phyloP scores from a whole-genome alignment of 2,329 filamentous ascomycete species.

The Neurospora sp. region DNA sequence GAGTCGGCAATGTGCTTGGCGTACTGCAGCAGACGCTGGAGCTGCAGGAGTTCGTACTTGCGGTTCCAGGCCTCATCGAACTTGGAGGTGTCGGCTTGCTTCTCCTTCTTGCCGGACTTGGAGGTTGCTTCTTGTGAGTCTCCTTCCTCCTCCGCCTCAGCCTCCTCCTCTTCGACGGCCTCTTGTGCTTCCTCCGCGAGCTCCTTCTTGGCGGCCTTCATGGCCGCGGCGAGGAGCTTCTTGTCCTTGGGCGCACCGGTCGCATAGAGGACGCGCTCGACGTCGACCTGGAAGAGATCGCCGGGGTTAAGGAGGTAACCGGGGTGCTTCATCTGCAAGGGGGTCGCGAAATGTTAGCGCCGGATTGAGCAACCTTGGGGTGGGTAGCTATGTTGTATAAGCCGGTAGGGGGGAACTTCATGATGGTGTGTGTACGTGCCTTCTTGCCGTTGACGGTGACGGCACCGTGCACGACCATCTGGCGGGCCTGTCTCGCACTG shows the following conservation, averaged over 20 bases:
- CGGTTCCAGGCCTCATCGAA: constrained; percentile 21
- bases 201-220: constrained; percentile 10
- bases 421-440: constrained; percentile 37
- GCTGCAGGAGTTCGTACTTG: constrained; percentile 26
- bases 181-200: constrained; percentile 14
- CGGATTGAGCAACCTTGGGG: not conserved
- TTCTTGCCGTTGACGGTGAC: constrained; percentile 96
- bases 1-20: constrained; percentile 19
- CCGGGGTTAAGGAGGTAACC: constrained; percentile 93
- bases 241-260: constrained; percentile 63
- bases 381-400: not conserved
- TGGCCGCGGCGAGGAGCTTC: not conserved
- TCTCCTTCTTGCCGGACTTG: not conserved
- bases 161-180: constrained; percentile 10
- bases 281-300: constrained; percentile 94
- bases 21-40: constrained; percentile 44
- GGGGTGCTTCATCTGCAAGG: constrained; percentile 71
- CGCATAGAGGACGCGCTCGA: constrained; percentile 78
- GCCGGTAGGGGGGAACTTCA: not conserved
- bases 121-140: constrained; percentile 7
- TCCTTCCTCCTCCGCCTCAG: constrained; percentile 12
- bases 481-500: constrained; percentile 82
- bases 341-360: not conserved
- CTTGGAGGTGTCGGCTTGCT: constrained; percentile 16
- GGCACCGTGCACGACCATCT: constrained; percentile 86